Evolutionary conservation across 176 grass and related monocot species (phyloP).

Genomic region (Paspalum vaginatum): DNA sequence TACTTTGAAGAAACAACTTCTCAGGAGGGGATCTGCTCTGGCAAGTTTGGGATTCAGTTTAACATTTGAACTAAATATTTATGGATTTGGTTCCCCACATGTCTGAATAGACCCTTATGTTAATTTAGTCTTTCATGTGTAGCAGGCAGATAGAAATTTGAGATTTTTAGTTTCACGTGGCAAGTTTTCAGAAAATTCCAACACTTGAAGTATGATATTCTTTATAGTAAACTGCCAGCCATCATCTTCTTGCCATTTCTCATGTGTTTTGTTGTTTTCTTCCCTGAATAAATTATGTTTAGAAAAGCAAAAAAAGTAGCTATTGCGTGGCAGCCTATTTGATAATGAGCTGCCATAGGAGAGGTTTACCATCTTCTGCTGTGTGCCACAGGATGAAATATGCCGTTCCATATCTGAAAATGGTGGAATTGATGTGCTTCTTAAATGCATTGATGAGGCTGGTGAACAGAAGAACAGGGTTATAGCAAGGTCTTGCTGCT

Average conservation of each 20-base stretch:
- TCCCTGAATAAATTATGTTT: constrained; percentile 8
- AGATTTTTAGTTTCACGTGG: constrained; percentile 1
- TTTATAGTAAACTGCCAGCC: constrained; percentile 3
- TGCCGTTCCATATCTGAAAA: constrained; percentile 87
- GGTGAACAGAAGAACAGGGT: constrained; percentile 60
- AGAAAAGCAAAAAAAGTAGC: constrained; percentile 16
- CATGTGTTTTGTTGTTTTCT: constrained; percentile 1
- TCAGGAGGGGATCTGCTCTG: neutral
- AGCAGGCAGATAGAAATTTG: constrained; percentile 17
- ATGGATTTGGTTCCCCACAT: neutral
- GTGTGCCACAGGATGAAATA: constrained; percentile 85
- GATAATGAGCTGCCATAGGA: constrained; percentile 11
- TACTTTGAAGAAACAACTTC: constrained; percentile 4
- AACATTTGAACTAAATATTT: neutral
- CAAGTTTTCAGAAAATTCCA: neutral
- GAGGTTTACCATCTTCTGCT: constrained; percentile 24
- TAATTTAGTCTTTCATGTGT: constrained; percentile 4
- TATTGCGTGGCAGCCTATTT: neutral
- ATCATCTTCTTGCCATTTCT: constrained; percentile 16
- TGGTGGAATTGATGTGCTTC: constrained; percentile 87
- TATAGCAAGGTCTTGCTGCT: constrained; percentile 74
- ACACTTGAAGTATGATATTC: neutral
- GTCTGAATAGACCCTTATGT: neutral
- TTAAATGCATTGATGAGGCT: constrained; percentile 74
- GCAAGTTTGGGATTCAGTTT: neutral